Percentiles rank a stretch among this genome's conserved stretches.
phyloP scores from a whole-genome alignment of 768 basidiomycete species.

The Leucocoprinus sp. region DNA sequence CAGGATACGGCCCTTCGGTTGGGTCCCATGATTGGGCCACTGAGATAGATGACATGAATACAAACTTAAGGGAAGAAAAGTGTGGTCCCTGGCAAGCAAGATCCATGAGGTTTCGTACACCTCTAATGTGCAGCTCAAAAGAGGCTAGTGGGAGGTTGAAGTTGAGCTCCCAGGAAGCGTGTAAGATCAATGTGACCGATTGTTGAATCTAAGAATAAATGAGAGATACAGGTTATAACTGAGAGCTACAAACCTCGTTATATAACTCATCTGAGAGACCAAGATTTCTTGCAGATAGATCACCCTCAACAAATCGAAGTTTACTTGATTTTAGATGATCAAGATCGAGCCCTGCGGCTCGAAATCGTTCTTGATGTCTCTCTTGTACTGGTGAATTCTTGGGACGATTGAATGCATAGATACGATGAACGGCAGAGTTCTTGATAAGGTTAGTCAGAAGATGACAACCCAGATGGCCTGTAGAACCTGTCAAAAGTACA shows the following conservation, averaged over 20 bases:
- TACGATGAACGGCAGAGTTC: slow-evolving; percentile 14
- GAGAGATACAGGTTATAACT: slow-evolving; percentile 12
- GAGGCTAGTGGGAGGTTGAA: slow-evolving; percentile 42
- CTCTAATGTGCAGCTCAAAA: slow-evolving; percentile 41
- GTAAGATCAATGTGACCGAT: slow-evolving; percentile 29
- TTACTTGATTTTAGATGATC: slow-evolving; percentile 22
- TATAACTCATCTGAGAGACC: slow-evolving; percentile 21
- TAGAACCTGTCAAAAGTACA: slow-evolving; percentile 32
- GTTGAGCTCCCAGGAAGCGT: slow-evolving; percentile 36
- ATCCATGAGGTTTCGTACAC: slow-evolving; percentile 39
- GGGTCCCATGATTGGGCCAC: slow-evolving; percentile 28
- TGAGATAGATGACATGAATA: slow-evolving; percentile 34
- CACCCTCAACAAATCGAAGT: slow-evolving; percentile 26
- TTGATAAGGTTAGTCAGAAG: slow-evolving; percentile 22
- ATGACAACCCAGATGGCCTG: slow-evolving; percentile 31
- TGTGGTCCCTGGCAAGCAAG: slow-evolving; percentile 23
- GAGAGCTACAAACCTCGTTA: slow-evolving; percentile 14
- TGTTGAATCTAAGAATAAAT: slow-evolving; percentile 20
- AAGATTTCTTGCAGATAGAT: slow-evolving; percentile 20
- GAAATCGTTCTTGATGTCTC: slow-evolving; percentile 22
- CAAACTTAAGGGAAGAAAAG: slow-evolving; percentile 19
- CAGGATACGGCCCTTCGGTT: slow-evolving; percentile 20
- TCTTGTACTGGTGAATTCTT: slow-evolving; percentile 8
- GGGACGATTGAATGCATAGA: slow-evolving; percentile 28
- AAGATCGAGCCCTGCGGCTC: slow-evolving; percentile 23